Evolutionary conservation across 2,329 filamentous ascomycete genomes (phyloP), one percentile per base, ranked within the genome.

Genomic region (Tolypocladium album): DNA sequence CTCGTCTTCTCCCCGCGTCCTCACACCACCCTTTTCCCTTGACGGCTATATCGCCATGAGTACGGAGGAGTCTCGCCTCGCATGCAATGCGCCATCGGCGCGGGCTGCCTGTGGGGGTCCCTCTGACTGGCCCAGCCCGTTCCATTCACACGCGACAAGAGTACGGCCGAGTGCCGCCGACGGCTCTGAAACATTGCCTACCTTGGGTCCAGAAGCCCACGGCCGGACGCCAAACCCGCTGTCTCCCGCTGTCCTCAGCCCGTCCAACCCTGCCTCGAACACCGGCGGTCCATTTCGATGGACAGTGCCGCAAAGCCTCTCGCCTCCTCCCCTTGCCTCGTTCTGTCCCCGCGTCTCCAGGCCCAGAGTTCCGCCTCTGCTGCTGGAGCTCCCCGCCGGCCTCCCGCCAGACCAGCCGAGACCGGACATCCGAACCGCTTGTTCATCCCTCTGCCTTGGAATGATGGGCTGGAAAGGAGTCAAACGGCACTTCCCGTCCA

Each of bases 401-500:
- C 17, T 57, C 31, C 56, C 36, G 27, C 17, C 56, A 47, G 56
- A 57, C 56, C 31, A 57, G 56, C 31, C 40, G 56, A 57, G 56
- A 15, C 56, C 8, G 31, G 40, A 45, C 39, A 27, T 5, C 27
- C 2, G 27, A 56, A 39, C 17, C 38, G 38, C 55, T 38, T 31
- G 55, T 43, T 50, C 55, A 40, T 53, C 40, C 27, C 45, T 59
- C 55, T 36, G 45, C 58, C 40, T 59, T 60, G 59, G 58, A 58
- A 70, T 60, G 42, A 76, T 76, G 74, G 69, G 69, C 43, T 75
- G 75, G 73, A 73, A 70, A 64, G 69, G 67, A 36, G 68, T 76
- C 58, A 75, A 73, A 63, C 70, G 66, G 27, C 69, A 67, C 58
- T 64, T 76, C n/a, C 68, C 72, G 55, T 67, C 70, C 56, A 71